A percentile compares a stretch with the other conserved stretches of the same genome.
Conservation (phyloP, 495 filamentous ascomycete genomes). For the Evansstolkia leycettana region DNA sequence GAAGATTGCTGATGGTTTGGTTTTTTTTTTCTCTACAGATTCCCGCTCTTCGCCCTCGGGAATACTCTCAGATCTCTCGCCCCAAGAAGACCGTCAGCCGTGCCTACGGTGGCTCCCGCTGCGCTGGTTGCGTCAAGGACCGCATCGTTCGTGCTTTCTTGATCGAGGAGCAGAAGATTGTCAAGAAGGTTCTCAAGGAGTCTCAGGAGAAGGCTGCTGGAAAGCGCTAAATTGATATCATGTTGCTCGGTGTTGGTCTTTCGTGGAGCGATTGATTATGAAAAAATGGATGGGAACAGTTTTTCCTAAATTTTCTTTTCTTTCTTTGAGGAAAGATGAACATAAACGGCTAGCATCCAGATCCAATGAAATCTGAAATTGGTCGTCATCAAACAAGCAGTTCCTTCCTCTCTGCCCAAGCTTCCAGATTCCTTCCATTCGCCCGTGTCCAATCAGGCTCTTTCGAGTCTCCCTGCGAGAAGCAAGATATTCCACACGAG, state of each 20-base stretch:
- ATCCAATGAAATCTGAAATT: constrained; percentile 1
- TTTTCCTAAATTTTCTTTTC: constrained; percentile 20
- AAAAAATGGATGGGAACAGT: constrained; percentile 25
- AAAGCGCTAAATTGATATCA: constrained; percentile 36
- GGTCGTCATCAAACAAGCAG: neutral
- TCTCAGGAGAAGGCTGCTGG: constrained; percentile 59
- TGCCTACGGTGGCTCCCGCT: constrained; percentile 95
- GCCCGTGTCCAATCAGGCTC: too few relatives aligned
- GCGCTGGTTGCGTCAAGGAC: constrained; percentile 97
- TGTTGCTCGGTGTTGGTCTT: constrained; percentile 30
- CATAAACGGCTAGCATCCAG: constrained; percentile 21
- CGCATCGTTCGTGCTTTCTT: constrained; percentile 92
- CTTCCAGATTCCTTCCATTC: neutral
- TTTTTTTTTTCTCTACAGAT: constrained; percentile 42
- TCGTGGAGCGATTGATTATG: constrained; percentile 28
- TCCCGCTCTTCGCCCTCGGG: constrained; percentile 90
- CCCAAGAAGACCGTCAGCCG: constrained; percentile 99
- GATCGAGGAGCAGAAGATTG: constrained; percentile 99
- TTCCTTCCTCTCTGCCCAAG: neutral
- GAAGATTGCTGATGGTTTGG: constrained; percentile 9
- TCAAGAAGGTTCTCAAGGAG: constrained; percentile 99
- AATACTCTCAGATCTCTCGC: constrained; percentile 90
- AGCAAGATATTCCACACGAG: too few relatives aligned
- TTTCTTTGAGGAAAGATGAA: constrained; percentile 21
- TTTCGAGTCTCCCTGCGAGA: neutral